Conservation (phyloP, 768 basidiomycete genomes). For the Leccinum imitatum region DNA sequence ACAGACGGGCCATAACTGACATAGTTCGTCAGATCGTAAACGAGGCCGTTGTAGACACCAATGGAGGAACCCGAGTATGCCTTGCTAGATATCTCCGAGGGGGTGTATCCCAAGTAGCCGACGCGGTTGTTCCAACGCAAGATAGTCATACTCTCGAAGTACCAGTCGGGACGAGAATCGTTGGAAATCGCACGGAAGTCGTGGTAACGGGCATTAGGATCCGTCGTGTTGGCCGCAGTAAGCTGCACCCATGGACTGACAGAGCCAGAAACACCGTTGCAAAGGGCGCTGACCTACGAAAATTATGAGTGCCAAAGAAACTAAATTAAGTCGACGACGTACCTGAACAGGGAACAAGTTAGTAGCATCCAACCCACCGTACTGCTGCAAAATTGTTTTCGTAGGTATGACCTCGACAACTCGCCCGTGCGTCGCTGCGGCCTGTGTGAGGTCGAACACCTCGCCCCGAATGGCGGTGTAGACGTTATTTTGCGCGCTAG, state of each 20-base stretch:
- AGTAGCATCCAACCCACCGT: slow-evolving; percentile 76
- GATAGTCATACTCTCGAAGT: slow-evolving; percentile 89
- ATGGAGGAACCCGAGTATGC: slow-evolving; percentile 62
- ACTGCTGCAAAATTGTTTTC: slow-evolving; percentile 75
- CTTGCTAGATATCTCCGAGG: slow-evolving; percentile 69
- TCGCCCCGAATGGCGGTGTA: slow-evolving; percentile 88
- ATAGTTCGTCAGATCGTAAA: slow-evolving; percentile 89
- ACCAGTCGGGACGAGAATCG: slow-evolving; percentile 97
- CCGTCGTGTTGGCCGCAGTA: slow-evolving; percentile 73
- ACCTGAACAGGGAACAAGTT: slow-evolving; percentile 94
- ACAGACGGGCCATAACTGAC: slow-evolving; percentile 65
- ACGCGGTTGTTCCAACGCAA: slow-evolving; percentile 89
- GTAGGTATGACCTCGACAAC: slow-evolving; percentile 69
- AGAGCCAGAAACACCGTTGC: slow-evolving; percentile 77
- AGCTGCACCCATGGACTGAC: slow-evolving; percentile 85
- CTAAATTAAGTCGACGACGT: slow-evolving; percentile 14
- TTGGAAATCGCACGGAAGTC: slow-evolving; percentile 90
- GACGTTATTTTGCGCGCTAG: slow-evolving; percentile 68
- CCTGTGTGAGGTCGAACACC: slow-evolving; percentile 80
- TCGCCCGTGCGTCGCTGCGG: slow-evolving; percentile 66
- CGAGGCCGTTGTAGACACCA: slow-evolving; percentile 81
- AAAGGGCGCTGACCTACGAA: slow-evolving; percentile 82
- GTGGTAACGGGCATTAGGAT: slow-evolving; percentile 81
- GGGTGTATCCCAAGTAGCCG: slow-evolving; percentile 86
- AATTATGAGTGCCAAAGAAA: neutral